phyloP scores from a whole-genome alignment of 306 rosid species.

The Medicago ruthenica region DNA sequence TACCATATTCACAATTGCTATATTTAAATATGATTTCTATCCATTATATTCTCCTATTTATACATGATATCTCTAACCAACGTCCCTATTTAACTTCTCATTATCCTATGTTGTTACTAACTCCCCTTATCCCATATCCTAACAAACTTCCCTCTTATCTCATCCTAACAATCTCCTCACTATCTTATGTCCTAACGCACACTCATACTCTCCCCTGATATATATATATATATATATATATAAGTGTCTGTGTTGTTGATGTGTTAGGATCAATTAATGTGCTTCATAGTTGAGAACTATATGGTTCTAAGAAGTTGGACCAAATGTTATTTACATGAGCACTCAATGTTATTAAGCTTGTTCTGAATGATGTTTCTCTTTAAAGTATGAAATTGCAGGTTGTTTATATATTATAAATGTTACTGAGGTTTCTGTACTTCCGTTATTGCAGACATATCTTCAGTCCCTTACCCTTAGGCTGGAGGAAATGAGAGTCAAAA shows the following conservation, averaged over 20 bases:
- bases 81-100: no score
- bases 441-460: constrained; percentile 84
- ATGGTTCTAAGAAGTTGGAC: constrained; percentile 21
- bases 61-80: no score
- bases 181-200: no score
- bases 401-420: constrained; percentile 25
- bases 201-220: no score
- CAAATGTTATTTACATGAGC: constrained; percentile 27
- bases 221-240: no score
- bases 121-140: no score
- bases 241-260: background rate
- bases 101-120: no score
- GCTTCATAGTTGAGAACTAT: constrained; percentile 23
- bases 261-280: background rate
- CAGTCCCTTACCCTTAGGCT: constrained; percentile 97
- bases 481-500: constrained; percentile 98
- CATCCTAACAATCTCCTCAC: no score
- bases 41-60: no score
- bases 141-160: no score
- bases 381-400: constrained; percentile 33
- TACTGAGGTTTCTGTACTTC: constrained; percentile 42
- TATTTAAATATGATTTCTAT: no score
- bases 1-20: no score
- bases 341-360: constrained; percentile 24
- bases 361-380: constrained; percentile 29